Conservation (phyloP, 1,139 yeast species). For the Hemisphaericaspora lyxosophila region DNA sequence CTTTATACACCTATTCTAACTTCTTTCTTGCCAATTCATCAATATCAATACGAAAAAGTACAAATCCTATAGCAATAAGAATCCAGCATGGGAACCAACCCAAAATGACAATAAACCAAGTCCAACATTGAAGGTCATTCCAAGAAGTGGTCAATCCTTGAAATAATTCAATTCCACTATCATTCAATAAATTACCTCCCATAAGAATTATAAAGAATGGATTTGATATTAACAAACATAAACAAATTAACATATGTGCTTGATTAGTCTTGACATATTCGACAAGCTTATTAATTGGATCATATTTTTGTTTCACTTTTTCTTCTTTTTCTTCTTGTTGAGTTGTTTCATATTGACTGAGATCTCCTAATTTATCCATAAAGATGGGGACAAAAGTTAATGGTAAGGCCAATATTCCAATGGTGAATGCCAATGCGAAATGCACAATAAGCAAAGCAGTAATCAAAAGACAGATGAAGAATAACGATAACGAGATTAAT, state of each 20-base stretch:
- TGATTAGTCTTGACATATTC: slow-evolving; percentile 14
- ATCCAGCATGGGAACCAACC: slow-evolving; percentile 90
- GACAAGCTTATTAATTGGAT: slow-evolving; percentile 14
- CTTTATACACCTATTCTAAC: slow-evolving; percentile 4
- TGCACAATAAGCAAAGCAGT: slow-evolving; percentile 79
- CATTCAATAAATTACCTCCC: slow-evolving; percentile 29
- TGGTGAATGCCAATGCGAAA: slow-evolving; percentile 72
- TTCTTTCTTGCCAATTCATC: slow-evolving; percentile 4
- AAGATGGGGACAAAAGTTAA: slow-evolving; percentile 62
- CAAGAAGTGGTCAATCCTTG: slow-evolving; percentile 61
- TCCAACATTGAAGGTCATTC: slow-evolving; percentile 77
- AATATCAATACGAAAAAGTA: slow-evolving; percentile 11
- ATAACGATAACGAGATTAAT: slow-evolving; percentile 45
- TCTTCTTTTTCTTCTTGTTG: slow-evolving; percentile 11
- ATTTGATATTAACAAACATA: slow-evolving; percentile 48
- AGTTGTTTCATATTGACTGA: not conserved
- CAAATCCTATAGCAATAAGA: slow-evolving; percentile 36
- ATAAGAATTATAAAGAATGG: slow-evolving; percentile 50
- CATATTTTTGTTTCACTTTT: too few relatives aligned
- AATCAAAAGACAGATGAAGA: slow-evolving; percentile 66
- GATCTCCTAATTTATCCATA: slow-evolving; percentile 12
- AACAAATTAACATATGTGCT: slow-evolving; percentile 27
- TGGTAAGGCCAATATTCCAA: slow-evolving; percentile 72
- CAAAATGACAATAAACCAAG: slow-evolving; percentile 72
- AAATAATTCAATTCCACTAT: slow-evolving; percentile 35